These are phyloP conservation scores for Castanea crenata DNA, from an alignment of 306 rosid genomes.

Conservation along the genomic window DNA sequence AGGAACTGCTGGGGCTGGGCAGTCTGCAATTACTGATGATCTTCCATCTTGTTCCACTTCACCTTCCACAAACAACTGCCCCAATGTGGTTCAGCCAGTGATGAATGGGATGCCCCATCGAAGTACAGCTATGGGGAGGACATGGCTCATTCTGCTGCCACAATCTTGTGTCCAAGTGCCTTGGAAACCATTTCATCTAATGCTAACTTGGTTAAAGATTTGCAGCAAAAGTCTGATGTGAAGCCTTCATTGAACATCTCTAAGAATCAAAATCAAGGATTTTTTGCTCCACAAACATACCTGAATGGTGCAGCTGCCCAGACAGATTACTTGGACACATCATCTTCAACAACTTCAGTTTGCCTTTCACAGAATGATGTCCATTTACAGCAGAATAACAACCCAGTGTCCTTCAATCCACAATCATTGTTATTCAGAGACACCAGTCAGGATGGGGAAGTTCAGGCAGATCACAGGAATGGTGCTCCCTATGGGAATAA, in stretches of 20 bases:
- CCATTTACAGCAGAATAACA: constrained; percentile 62
- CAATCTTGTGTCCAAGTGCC: constrained; percentile 50
- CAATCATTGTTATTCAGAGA: constrained; percentile 71
- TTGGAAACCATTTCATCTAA: constrained; percentile 61
- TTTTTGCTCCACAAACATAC: constrained; percentile 50
- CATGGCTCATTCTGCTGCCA: constrained; percentile 75
- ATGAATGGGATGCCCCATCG: constrained; percentile 47
- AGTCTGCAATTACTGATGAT: constrained; percentile 77
- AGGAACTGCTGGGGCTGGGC: constrained; percentile 64
- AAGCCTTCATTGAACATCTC: constrained; percentile 69
- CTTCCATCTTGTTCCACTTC: constrained; percentile 92
- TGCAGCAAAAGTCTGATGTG: constrained; percentile 63
- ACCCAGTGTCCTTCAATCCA: constrained; percentile 60
- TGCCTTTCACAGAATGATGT: constrained; percentile 77
- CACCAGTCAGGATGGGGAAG: constrained; percentile 65
- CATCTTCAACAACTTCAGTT: constrained; percentile 90
- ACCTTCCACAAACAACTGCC: constrained; percentile 84
- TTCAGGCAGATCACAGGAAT: constrained; percentile 61
- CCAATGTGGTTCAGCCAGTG: constrained; percentile 48
- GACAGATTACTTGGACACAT: constrained; percentile 89
- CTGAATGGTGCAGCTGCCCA: constrained; percentile 47
- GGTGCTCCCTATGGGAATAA: constrained; percentile 52
- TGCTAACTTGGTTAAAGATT: constrained; percentile 54
- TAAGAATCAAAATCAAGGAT: constrained; percentile 66
- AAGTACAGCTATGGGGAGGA: constrained; percentile 51